Evolutionary conservation across 495 filamentous ascomycete genomes (phyloP), one percentile per base, ranked within the genome.

Genomic region (Parachaetomium inaequale): DNA sequence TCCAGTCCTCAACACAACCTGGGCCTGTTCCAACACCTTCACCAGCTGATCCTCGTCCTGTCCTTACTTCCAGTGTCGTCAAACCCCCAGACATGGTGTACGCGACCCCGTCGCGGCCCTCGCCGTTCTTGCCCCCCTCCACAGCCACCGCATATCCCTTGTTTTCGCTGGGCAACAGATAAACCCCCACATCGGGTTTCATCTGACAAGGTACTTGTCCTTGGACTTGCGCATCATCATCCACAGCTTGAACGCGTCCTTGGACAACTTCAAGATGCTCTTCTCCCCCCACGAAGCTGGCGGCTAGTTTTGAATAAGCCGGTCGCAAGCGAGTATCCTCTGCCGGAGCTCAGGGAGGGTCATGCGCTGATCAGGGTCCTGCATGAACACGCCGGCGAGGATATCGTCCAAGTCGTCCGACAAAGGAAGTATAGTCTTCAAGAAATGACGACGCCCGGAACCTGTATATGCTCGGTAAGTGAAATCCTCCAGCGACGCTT

Each of bases 391-490:
- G 65, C 88, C 86, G 52, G 86, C 87, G 64, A 99, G 77, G 63
- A 98, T 96, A 69, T 82, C 77, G 76, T 98, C 89, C 76, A 98
- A 84, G 68, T 96, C 93, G 70, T 87, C 81, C 63, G 94, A 95
- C 68, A 99, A 74, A 21, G 94, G 95, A 42, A 99, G 81, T 65
- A 99, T 99, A 62, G 92, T 88, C 77, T 89, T 88, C 56, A 99
- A 81, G 78, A 98, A 98, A 65, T 86, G 87, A 42, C 84, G 86
- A 72, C 93, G 91, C 80, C 87, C 88, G 63, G n/a, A n/a, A n/a
- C n/a, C n/a, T n/a, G 90, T 80, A 72, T 89, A 99, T 32, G 93
- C 94, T 71, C 88, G 86, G 83, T 96, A 99, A 29, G 95, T 98
- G 64, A 92, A 91, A 75, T 99, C 95, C 70, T 96, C 91, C 64